Evolutionary conservation across 768 basidiomycete genomes (phyloP), one percentile per base, ranked within the genome.

Genomic region (Trametes maxima): DNA sequence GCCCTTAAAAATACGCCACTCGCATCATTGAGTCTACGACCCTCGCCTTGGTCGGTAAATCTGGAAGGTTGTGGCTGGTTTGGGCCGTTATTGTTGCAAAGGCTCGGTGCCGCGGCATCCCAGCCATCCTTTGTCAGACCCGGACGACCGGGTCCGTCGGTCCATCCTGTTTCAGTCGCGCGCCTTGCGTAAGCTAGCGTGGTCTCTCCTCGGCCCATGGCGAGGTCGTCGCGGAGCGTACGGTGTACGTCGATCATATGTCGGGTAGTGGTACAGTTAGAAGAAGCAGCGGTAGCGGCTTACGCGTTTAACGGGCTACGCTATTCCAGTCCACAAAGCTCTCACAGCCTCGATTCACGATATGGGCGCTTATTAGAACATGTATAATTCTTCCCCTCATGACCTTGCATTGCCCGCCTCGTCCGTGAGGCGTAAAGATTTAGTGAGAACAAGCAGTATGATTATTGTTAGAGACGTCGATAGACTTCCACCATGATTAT

Each of bases 51-150:
- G 39, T 3, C 25, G 21, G 21, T 40, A 50, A 50, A 50, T 28
- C 48, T n/a, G 17, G 28, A 21, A 28, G 12, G 33, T n/a, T 53
- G 50, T 35, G 45, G 25, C 44, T 48, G 16, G 19, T 3, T 37
- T 51, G 25, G 51, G 13, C 24, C 59, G 40, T 28, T 45, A 50
- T 59, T 59, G 58, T 59, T 47, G 44, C 22, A 7, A 25, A 25
- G 2, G 45, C 22, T 48, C 51, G 59, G 45, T 54, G 16, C 59
- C 59, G 45, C 45, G 54, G 59, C 51, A 42, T 25, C 16, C n/a
- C 35, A 22, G 35, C 24, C 39, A 33, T 60, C 51, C 59, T 60
- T 54, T 60, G 59, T 60, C 57, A 58, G 42, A 24, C 42, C 47
- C 59, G 51, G 44, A 52, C 40, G 35, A n/a, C 11, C 36, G 33